Evolutionary conservation across 192 early-diverging fungal genomes (phyloP), one percentile per base, ranked within the genome.

Genomic region (Entomortierella parvispora): DNA sequence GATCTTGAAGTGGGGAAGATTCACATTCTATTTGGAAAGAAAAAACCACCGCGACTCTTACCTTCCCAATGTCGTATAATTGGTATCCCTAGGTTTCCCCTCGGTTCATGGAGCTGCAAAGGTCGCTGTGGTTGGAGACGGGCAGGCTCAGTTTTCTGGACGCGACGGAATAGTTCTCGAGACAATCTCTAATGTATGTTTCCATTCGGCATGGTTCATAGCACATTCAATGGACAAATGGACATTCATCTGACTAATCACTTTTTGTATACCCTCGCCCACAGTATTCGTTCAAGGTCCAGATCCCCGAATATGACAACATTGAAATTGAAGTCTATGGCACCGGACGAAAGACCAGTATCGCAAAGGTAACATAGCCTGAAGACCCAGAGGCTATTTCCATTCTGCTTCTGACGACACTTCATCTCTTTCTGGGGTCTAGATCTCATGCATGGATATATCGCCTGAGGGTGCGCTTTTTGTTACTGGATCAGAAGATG

Each of bases 401-500:
- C n/a, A n/a, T n/a, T n/a, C n/a, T n/a, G n/a, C n/a, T n/a, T n/a
- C n/a, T n/a, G n/a, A n/a, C n/a, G n/a, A n/a, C n/a, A n/a, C n/a
- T n/a, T n/a, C n/a, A 33, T n/a, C 18, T 67, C 31, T 22, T n/a
- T 34, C 17, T 43, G 2, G 46, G 29, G 22, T 25, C 22, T 51
- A 87, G 85, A 61, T 82, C 17, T 69, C 57, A 5, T 67, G 77
- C 28, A 49, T 87, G 25, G 82, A 85, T 68, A 57, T 87, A 1
- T 87, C 85, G 12, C 85, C 83, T 40, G 71, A 80, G 49, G 80
- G 84, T 10, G 76, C 78, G 29, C 49, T 87, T 18, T 83, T 80
- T 53, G 83, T 79, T 14, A 69, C 69, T 48, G 82, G 82, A 57
- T 65, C 69, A 37, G 81, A 79, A 29, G 69, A 78, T 56, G 74